phyloP scores from a whole-genome alignment of 2,329 filamentous ascomycete genomes.

The Thermomyces lanuginosus region DNA sequence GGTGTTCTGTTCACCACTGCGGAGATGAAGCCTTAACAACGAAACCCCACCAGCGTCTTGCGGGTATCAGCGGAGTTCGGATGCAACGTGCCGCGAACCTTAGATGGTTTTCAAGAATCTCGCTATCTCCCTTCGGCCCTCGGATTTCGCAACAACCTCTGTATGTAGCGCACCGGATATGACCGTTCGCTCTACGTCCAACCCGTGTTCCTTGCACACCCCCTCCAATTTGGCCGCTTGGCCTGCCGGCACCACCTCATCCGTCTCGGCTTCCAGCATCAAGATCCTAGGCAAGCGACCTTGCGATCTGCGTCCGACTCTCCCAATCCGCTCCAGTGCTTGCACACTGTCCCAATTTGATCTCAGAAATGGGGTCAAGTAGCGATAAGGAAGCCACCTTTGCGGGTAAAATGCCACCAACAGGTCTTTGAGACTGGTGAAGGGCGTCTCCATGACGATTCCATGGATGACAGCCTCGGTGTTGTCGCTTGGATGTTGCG shows the following conservation, averaged over 20 bases:
- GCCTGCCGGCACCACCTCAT: constrained; percentile 28
- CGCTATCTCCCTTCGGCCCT: constrained; percentile 26
- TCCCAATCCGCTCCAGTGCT: constrained; percentile 25
- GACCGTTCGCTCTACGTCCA: constrained; percentile 23
- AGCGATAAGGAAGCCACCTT: constrained; percentile 61
- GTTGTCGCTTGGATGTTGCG: constrained; percentile 12
- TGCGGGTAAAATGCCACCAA: constrained; percentile 57
- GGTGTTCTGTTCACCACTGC: neutral
- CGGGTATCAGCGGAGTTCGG: neutral
- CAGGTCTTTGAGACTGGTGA: constrained; percentile 55
- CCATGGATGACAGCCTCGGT: constrained; percentile 18
- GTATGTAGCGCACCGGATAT: constrained; percentile 35
- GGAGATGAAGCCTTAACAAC: neutral
- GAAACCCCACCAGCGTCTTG: neutral
- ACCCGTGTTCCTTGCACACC: constrained; percentile 17
- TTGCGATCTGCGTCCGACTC: constrained; percentile 3
- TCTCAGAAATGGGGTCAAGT: constrained; percentile 57
- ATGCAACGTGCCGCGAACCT: no score
- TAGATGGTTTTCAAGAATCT: no score
- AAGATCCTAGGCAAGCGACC: constrained; percentile 16
- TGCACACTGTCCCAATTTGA: constrained; percentile 38
- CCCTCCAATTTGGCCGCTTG: constrained; percentile 20
- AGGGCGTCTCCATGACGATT: constrained; percentile 60
- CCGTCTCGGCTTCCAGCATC: constrained; percentile 26
- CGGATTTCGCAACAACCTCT: constrained; percentile 28